phyloP scores from a whole-genome alignment of 2,329 filamentous ascomycete species.

The Zasmidium citrigriseum region DNA sequence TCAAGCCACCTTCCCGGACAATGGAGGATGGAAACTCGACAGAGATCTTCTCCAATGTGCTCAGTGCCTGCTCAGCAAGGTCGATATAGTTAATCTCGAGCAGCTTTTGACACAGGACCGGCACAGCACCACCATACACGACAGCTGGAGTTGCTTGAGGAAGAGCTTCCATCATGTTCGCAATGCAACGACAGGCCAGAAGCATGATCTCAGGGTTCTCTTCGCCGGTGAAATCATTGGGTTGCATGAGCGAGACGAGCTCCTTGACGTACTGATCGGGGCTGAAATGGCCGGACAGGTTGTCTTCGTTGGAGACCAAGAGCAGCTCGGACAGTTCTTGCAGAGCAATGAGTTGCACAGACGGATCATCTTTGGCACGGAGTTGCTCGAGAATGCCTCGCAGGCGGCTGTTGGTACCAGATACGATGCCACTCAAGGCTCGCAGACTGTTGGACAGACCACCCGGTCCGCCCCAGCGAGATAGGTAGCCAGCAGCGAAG shows the following conservation, averaged over 20 bases:
- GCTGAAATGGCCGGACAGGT: conserved; percentile 89
- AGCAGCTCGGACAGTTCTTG: conserved; percentile 92
- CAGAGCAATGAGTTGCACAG: conserved; percentile 85
- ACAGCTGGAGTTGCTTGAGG: conserved; percentile 92
- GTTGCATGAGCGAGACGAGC: conserved; percentile 86
- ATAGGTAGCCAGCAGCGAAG: conserved; percentile 63
- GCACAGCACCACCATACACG: conserved; percentile 95
- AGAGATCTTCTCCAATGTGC: conserved; percentile 96
- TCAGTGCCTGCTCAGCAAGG: conserved; percentile 92
- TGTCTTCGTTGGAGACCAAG: conserved; percentile 94
- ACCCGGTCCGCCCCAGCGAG: conserved; percentile 63
- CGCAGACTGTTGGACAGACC: conserved; percentile 78
- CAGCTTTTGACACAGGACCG: conserved; percentile 90
- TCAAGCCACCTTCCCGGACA: conserved; percentile 90
- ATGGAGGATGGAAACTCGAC: conserved; percentile 94
- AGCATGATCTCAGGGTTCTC: conserved; percentile 98
- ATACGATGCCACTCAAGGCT: conserved; percentile 89
- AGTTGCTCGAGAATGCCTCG: conserved; percentile 63
- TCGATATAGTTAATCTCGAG: conserved; percentile 97
- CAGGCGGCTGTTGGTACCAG: conserved; percentile 75
- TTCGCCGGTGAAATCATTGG: conserved; percentile 74
- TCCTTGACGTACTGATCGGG: conserved; percentile 96
- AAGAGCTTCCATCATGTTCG: conserved; percentile 96
- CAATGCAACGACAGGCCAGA: conserved; percentile 89
- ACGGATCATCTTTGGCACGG: conserved; percentile 79